Base-by-base conservation (phyloP, 352 stramenopile species). In the Thraustotheca clavata region DNA sequence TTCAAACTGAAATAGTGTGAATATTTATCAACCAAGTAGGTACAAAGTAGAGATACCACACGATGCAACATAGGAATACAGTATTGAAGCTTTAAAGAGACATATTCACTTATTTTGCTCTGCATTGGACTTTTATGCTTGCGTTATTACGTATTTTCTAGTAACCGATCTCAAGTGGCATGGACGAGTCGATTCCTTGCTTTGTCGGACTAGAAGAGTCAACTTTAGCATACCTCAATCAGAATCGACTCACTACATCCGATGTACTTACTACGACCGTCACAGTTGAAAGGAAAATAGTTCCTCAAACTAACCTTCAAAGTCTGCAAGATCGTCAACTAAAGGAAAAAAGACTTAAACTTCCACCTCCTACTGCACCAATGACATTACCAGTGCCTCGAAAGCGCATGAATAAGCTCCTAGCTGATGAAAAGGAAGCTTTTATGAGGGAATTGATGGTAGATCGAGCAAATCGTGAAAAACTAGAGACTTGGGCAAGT, bases 251-350 rank as follows among this genome's bases (percentile, higher is more conserved):
- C 46, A 86, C 76, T 31, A 77, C 71, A 26, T 86, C 80, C 8
- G 87, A 81, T 50, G 75, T 88, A 52, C 73, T 87, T 33, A 85
- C 80, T 8, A 87, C 77, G 0, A 73, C 80, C 26, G 76, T 87
- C 43, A 89, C 79, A 9, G 69, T 72, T 61, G n/a, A 65, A 20
- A 40, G 29, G 46, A 33, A 68, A 6, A 43, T 43, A 22, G 49
- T 40, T 0, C 39, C 26, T 54, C 32, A 29, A 59, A 46, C 50
- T 33, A 41, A 11, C 34, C 55, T 60, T 32, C 26, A 59, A 1
- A 16, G 26, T 22, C 9, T 59, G 9, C 12, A 14, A 9, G 26
- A 22, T 7, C 49, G 49, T 8, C 49, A 38, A 18, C 1, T 63
- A 36, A 60, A 18, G 24, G 32, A n/a, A 26, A 49, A 46, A 8